Base-by-base conservation (phyloP, 2,329 filamentous ascomycete genomes). In the Xylariaceae sp. region DNA sequence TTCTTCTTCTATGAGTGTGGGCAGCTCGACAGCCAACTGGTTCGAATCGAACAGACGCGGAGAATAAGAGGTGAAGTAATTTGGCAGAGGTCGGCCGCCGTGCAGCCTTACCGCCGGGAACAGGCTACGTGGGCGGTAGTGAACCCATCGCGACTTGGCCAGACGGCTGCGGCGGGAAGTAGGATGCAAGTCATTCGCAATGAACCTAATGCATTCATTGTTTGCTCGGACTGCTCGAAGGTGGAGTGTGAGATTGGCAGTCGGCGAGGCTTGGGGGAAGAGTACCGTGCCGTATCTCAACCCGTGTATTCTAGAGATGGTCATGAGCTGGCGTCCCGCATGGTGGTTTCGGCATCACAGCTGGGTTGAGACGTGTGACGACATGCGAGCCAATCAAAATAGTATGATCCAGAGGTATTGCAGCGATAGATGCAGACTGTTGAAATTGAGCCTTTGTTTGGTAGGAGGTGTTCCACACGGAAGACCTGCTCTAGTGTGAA, bases 281-380 rank as follows among this genome's bases (percentile, higher is more conserved):
- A 81, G 74, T 73, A 82, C 77, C 72, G 80, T 79, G 77, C 79
- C 77, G 76, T 78, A 82, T 77, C 82, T 78, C 77, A 80, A 81
- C 77, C 81, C 76, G 74, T 84, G 80, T 74, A 84, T 78, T 80
- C 76, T 79, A 69, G 78, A 75, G 75, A 79, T 75, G 81, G 79
- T 84, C 82, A 85, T 85, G 80, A 77, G 82, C 74, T 78, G 75
- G 56, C 37, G 56, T 76, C 78, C 76, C 73, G 74, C 71, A 73
- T 73, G 63, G 62, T 72, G 64, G 66, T 69, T 66, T 60, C 62
- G 65, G 70, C 69, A 72, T 69, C 68, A 73, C 69, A 70, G 62
- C 68, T 66, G 68, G 65, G 48, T 57, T 51, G 67, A 66, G 57
- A 51, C 49, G 42, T 44, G 61, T 63, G 63, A 60, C 55, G 55